Evolutionary conservation across 768 basidiomycete genomes (phyloP), one percentile per base, ranked within the genome.

Genomic region (Artomyces pyxidatus): DNA sequence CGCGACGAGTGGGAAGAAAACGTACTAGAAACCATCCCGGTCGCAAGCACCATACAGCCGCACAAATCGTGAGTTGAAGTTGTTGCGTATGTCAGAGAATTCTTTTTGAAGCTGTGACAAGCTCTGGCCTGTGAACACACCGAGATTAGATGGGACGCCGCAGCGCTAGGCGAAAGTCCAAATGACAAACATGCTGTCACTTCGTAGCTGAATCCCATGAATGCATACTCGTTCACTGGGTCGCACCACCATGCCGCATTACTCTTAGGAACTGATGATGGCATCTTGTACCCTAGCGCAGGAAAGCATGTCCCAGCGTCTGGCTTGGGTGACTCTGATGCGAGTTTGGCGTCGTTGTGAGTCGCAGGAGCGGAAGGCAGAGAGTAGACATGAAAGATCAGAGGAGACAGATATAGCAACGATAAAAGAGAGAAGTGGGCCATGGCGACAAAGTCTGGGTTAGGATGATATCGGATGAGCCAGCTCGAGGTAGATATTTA

Each of bases 191-290:
- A 86, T 10, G 67, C 71, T 37, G 80, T 76, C 21, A 88, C 71
- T 58, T 85, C 85, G 55, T 88, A 88, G 61, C 83, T 83, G 64
- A 88, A 83, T 0, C 85, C 86, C 43, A 88, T 64, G 60, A 88
- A 88, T 0, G 76, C 86, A 56, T 85, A 87, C 60, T 89, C 86
- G 0, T 75, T 77, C 47, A 66, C 64, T 30, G 66, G 60, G 48
- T 75, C 61, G 59, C 86, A 89, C 86, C 85, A 70, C 68, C 68
- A 70, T 21, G 41, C 40, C 1, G 52, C 49, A 41, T 48, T 52
- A 52, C 58, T 51, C 1, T 61, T 48, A 0, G 83, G 82, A 8
- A 75, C 59, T 1, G 58, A 41, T 1, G 62, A 58, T 3, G 85
- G 85, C 78, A 78, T 84, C 9, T 55, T 60, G 56, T 84, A 85